phyloP scores from a whole-genome alignment of 2,329 filamentous ascomycete genomes.

The Colletotrichum nymphaeae region DNA sequence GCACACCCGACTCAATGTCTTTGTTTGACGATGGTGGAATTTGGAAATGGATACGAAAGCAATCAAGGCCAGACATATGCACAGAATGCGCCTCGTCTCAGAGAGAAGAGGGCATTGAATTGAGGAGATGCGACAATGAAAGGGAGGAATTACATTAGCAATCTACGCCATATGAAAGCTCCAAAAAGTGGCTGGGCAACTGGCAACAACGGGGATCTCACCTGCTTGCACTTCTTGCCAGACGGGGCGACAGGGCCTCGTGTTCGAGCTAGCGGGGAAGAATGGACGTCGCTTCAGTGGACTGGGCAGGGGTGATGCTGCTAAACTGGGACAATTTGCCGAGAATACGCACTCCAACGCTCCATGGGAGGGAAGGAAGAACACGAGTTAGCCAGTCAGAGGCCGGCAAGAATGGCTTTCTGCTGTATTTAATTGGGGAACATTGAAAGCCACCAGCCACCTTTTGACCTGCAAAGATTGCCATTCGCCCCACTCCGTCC shows the following conservation, averaged over 20 bases:
- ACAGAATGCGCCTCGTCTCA: background rate
- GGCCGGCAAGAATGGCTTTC: background rate
- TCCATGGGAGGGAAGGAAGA: background rate
- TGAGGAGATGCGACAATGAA: too few relatives aligned
- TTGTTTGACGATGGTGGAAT: background rate
- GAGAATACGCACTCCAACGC: slow-evolving; percentile 23
- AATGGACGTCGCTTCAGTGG: slow-evolving; percentile 6
- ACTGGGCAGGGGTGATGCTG: slow-evolving; percentile 15
- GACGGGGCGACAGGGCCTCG: slow-evolving; percentile 26
- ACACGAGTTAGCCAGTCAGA: slow-evolving; percentile 19
- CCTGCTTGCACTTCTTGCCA: background rate
- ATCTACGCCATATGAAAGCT: background rate
- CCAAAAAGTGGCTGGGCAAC: background rate
- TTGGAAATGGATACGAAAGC: background rate
- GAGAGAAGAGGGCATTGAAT: background rate
- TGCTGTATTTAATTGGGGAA: slow-evolving; percentile 11
- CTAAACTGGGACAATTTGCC: slow-evolving; percentile 39
- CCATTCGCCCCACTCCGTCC: slow-evolving; percentile 16
- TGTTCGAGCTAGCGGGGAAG: slow-evolving; percentile 20
- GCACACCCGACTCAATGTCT: background rate
- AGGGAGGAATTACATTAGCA: background rate
- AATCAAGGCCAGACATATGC: slow-evolving; percentile 14
- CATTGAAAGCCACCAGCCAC: background rate
- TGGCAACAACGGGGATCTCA: background rate
- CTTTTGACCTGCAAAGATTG: slow-evolving; percentile 2